Percentiles rank a stretch among this genome's conserved stretches.
phyloP scores from a whole-genome alignment of 257 asterid genomes.

The Apocynum venetum region DNA sequence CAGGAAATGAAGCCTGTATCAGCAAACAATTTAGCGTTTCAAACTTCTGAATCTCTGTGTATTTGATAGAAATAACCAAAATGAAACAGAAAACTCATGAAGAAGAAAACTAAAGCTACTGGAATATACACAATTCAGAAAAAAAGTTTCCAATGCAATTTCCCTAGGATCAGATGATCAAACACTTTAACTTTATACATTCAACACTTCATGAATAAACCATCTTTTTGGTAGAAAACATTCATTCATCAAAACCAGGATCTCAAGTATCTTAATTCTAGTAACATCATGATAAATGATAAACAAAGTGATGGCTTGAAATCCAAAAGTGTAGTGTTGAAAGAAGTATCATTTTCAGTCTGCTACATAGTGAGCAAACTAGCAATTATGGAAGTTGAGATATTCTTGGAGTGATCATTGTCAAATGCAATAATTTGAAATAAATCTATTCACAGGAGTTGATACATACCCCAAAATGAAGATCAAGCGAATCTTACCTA shows the following conservation, averaged over 20 bases:
- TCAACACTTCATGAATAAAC: not conserved
- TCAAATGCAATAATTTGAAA: not conserved
- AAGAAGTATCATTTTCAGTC: not conserved
- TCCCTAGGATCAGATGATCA: not conserved
- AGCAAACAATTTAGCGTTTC: not conserved
- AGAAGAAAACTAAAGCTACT: not conserved
- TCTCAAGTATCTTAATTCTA: not conserved
- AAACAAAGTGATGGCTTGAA: not conserved
- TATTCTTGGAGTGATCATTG: not conserved
- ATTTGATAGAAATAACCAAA: not conserved
- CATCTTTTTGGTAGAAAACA: not conserved
- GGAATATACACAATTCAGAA: not conserved
- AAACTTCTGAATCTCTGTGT: not conserved
- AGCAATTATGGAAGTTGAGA: not conserved
- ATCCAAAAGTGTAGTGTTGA: not conserved
- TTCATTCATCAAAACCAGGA: not conserved
- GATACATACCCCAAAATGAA: not conserved
- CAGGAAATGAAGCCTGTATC: not conserved
- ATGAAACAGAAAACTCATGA: not conserved
- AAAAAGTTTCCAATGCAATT: not conserved
- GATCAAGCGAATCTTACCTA: conserved; percentile 26
- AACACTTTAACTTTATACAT: not conserved
- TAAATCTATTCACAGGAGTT: not conserved
- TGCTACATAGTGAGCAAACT: not conserved
- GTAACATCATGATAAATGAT: conserved; percentile 1